Evolutionary conservation across 2,329 filamentous ascomycete species (phyloP), one percentile per base, ranked within the genome.

Genomic region (Zasmidium citrigriseum): DNA sequence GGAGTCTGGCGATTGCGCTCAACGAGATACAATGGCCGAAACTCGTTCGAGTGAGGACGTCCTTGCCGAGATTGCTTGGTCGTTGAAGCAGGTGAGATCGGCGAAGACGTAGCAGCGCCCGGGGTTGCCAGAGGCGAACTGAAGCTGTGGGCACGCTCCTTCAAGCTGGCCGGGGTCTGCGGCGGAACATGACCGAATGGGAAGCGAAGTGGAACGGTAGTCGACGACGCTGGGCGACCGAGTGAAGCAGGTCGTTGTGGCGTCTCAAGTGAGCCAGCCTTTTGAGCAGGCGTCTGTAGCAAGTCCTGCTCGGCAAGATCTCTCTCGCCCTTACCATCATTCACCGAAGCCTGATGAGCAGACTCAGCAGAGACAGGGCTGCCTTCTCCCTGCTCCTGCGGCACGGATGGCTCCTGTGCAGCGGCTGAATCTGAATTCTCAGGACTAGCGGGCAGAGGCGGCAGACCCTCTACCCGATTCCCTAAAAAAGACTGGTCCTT

Each of bases 11-110:
- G 75, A 64, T 81, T 84, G 25, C 80, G 86, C 72, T 96, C 90
- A 5, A 96, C 85, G 21, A 96, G 86, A 74, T 90, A 93, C 9
- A 97, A 77, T 0, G 93, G 93, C 65, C 89, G 87, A 68, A 93
- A 88, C 70, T 95, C 91, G 55, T 63, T 67, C 3, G 62, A 70
- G 23, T 62, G 64, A 34, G 66, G 68, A 21, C 64, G 60, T 11
- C 57, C 47, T 50, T 67, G 59, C 47, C 61, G 63, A 20, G 58
- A 59, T 29, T 52, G 50, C 59, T 62, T 66, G 25, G 59, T 62
- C 5, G 41, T 54, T 16, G 62, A 67, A 16, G 54, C 38, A 16
- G 70, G 65, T 25, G 69, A 68, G 11, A 63, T 47, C 27, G 62
- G 57, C 1, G 61, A 54, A 11, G 41, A 27, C 2, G 29, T 21